Percentiles rank a stretch among this genome's conserved stretches.
These are phyloP conservation scores for Xylaria sp. DNA, from an alignment of 2,329 filamentous ascomycete species.

Conservation along the genomic window DNA sequence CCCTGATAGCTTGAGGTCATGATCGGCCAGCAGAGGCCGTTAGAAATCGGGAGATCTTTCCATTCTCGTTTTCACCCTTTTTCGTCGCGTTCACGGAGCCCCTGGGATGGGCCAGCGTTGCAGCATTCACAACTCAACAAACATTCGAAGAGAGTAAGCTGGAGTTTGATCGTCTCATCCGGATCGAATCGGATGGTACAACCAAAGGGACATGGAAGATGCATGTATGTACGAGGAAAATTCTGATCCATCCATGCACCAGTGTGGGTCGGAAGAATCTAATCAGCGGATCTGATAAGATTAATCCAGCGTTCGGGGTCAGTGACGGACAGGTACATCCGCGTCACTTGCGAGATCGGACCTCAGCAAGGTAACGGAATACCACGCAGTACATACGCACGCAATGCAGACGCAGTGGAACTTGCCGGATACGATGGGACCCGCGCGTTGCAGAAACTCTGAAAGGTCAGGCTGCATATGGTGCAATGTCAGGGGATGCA, in stretches of 20 bases:
- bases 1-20: background rate
- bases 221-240: background rate
- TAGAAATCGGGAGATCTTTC: too few species aligned
- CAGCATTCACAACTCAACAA: background rate
- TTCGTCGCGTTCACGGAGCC: background rate
- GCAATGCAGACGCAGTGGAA: slow-evolving; percentile 8
- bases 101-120: background rate
- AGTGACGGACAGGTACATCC: slow-evolving; percentile 17
- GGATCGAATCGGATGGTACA: background rate
- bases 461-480: background rate
- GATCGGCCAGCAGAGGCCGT: background rate
- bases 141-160: background rate
- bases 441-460: background rate
- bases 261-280: slow-evolving; percentile 31
- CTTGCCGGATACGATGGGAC: slow-evolving; percentile 1
- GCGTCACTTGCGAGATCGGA: slow-evolving; percentile 32
- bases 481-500: background rate
- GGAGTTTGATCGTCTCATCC: background rate
- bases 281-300: slow-evolving; percentile 40
- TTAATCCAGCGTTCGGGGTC: slow-evolving; percentile 24
- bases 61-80: too few species aligned
- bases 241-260: background rate
- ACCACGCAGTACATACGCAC: too few species aligned
- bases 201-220: background rate
- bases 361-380: too few species aligned